A percentile compares a stretch with the other conserved stretches of the same genome.
Conservation (phyloP, 2,329 filamentous ascomycete genomes). For the Pyrenophora tritici-repentis region DNA sequence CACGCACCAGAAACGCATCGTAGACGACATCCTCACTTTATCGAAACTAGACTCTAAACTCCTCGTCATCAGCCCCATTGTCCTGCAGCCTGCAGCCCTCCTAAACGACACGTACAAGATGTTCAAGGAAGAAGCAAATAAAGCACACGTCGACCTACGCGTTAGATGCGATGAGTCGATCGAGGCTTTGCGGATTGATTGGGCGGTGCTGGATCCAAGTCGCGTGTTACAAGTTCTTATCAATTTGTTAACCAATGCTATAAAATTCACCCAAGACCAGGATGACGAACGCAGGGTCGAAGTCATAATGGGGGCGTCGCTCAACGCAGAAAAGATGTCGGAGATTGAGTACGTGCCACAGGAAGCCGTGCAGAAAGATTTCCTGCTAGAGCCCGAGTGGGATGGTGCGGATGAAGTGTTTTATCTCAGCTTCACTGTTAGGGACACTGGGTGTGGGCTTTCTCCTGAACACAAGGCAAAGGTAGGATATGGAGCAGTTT, state of each 20-base stretch:
- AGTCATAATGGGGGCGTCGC: conserved; percentile 11
- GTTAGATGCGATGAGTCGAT: conserved; percentile 18
- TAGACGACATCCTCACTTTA: conserved; percentile 30
- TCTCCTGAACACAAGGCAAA: conserved; percentile 12
- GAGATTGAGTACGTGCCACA: conserved; percentile 12
- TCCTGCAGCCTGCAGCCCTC: conserved; percentile 19
- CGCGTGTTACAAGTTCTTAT: conserved; percentile 33
- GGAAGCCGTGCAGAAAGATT: conserved; percentile 3
- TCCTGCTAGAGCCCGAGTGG: conserved; percentile 2
- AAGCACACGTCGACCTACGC: conserved; percentile 14
- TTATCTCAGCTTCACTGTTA: conserved; percentile 14
- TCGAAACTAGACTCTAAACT: conserved; percentile 30
- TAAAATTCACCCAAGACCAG: conserved; percentile 36
- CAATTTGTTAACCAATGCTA: conserved; percentile 40
- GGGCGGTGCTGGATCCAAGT: conserved; percentile 19
- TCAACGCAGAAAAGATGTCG: conserved; percentile 1
- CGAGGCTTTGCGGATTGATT: conserved; percentile 15
- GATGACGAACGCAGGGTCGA: conserved; percentile 5
- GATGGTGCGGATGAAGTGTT: conserved; percentile 10
- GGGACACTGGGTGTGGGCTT: conserved; percentile 13
- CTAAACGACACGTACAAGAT: conserved; percentile 28
- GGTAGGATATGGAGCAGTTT: too few species aligned
- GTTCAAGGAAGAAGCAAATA: conserved; percentile 28
- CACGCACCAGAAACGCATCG: conserved; percentile 38
- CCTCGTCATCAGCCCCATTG: conserved; percentile 24